Evolutionary conservation across 75 land plant species (phyloP).

Genomic region (Larix kaempferi): DNA sequence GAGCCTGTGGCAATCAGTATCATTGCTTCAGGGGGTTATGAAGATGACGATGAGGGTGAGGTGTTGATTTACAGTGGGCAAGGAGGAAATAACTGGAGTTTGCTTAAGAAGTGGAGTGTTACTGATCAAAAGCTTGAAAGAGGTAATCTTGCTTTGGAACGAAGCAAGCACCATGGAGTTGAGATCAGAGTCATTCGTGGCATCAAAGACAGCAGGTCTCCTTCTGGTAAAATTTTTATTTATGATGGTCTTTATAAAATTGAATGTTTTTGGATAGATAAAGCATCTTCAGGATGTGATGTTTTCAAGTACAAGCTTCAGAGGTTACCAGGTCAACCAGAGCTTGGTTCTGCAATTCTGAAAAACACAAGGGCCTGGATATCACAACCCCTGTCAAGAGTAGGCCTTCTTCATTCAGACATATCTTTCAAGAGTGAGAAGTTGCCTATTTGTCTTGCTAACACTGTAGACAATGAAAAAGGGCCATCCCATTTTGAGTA

Average conservation of each 20-base stretch:
- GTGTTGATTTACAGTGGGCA: conserved; percentile 78
- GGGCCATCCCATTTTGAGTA: conserved; percentile 50
- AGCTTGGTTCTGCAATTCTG: conserved; percentile 37
- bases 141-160: conserved; percentile 72
- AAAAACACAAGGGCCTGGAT: conserved; percentile 46
- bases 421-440: conserved; percentile 49
- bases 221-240: conserved; percentile 42
- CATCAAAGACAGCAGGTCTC: conserved; percentile 25
- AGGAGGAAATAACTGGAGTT: conserved; percentile 43
- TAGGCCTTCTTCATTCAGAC: conserved; percentile 41
- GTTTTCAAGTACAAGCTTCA: conserved; percentile 60
- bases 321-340: conserved; percentile 63
- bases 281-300: conserved; percentile 44
- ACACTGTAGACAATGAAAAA: conserved; percentile 55
- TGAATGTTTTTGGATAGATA: conserved; percentile 49
- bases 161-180: conserved; percentile 39
- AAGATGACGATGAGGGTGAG: conserved; percentile 64
- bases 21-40: conserved; percentile 81
- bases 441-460: conserved; percentile 58
- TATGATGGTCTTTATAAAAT: conserved; percentile 81
- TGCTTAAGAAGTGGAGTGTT: conserved; percentile 22
- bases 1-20: conserved; percentile 59
- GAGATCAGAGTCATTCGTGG: conserved; percentile 67
- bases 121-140: conserved; percentile 79
- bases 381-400: conserved; percentile 28